Conservation (phyloP, 2,329 filamentous ascomycete species). For the Colletotrichum sp. region DNA sequence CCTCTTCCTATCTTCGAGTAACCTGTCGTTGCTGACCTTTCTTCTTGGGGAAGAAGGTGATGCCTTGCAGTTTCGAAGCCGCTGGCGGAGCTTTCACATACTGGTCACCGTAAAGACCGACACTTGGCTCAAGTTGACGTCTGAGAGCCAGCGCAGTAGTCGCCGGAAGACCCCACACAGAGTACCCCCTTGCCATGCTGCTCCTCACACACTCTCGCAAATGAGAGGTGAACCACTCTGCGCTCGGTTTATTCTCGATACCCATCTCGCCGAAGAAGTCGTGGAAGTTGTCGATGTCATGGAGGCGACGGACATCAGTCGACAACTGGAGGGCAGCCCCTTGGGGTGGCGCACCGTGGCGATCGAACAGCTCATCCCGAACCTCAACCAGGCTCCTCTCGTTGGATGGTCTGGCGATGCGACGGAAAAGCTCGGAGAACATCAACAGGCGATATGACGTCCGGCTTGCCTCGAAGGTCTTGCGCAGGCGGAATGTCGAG, state of each 20-base stretch:
- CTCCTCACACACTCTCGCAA: conserved; percentile 37
- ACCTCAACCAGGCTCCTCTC: conserved; percentile 40
- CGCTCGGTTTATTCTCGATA: conserved; percentile 29
- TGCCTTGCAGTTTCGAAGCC: not conserved
- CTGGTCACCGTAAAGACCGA: not conserved
- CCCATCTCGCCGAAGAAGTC: conserved; percentile 49
- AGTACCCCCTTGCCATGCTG: conserved; percentile 39
- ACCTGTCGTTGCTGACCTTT: not conserved
- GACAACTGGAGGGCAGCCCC: conserved; percentile 45
- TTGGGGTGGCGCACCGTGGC: conserved; percentile 49
- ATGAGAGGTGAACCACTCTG: conserved; percentile 32
- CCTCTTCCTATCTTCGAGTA: not conserved
- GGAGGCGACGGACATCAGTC: conserved; percentile 47
- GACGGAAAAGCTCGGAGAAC: conserved; percentile 56
- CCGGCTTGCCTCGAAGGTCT: conserved; percentile 49
- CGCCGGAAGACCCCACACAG: not conserved
- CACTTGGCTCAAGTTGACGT: not conserved
- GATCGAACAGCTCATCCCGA: conserved; percentile 49
- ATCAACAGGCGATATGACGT: conserved; percentile 57
- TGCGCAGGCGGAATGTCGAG: conserved; percentile 50
- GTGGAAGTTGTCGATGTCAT: conserved; percentile 44
- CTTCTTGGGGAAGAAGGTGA: conserved; percentile 1
- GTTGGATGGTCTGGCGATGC: conserved; percentile 41
- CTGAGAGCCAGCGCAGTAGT: not conserved
- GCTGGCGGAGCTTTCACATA: not conserved